Conservation (phyloP, 225 moss, liverwort and hornwort genomes). For the Thuidium tamariscinum region DNA sequence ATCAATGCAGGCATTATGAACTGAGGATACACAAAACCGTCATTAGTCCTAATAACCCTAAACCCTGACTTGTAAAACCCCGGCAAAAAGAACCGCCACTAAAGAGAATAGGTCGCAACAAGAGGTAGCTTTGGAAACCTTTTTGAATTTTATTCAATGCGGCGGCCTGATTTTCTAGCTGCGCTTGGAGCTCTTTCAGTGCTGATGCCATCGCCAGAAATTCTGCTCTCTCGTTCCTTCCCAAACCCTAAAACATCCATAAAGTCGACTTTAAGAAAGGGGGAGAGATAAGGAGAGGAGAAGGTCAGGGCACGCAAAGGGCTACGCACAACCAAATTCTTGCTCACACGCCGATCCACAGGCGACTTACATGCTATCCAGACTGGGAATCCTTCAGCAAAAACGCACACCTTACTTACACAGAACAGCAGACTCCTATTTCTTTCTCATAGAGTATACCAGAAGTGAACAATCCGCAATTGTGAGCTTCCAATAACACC, state of each 20-base stretch:
- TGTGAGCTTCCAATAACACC: background rate
- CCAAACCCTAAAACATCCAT: background rate
- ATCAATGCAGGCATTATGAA: background rate
- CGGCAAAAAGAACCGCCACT: background rate
- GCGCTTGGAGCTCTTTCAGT: constrained; percentile 66
- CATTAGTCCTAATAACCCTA: background rate
- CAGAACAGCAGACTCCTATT: background rate
- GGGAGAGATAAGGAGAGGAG: background rate
- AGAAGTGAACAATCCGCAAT: background rate
- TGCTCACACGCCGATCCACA: background rate
- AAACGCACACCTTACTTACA: background rate
- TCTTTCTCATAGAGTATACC: background rate
- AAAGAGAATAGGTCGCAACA: background rate
- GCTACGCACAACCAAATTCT: background rate
- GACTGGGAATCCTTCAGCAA: background rate
- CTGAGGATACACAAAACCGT: background rate
- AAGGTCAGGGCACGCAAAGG: background rate
- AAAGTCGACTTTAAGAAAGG: background rate
- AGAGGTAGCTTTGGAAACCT: constrained; percentile 16
- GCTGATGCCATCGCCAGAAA: constrained; percentile 47
- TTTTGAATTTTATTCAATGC: constrained; percentile 79
- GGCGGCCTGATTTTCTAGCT: constrained; percentile 71
- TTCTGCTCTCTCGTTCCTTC: background rate
- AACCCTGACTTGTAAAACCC: background rate
- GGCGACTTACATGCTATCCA: background rate